A percentile compares a stretch with the other conserved stretches of the same genome.
These are phyloP conservation scores for Amphirosellinia nigrospora DNA, from an alignment of 495 filamentous ascomycete genomes.

Conservation along the genomic window DNA sequence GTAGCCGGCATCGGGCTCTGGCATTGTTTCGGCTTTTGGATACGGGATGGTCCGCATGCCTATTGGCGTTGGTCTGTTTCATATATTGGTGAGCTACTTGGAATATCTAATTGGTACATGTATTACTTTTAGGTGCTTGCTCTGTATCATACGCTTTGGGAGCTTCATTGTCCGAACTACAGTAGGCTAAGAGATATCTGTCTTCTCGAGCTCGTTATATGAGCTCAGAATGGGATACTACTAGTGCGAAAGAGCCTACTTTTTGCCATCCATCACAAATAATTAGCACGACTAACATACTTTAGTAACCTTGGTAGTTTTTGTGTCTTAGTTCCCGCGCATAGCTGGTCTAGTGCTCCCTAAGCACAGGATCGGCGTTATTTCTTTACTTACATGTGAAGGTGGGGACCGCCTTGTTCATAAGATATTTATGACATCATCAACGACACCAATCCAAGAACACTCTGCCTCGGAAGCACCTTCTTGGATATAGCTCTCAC, in stretches of 20 bases:
- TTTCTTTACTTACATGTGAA: constrained; percentile 1
- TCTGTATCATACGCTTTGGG: background rate
- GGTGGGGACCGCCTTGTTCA: background rate
- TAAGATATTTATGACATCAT: constrained; percentile 16
- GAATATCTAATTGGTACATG: constrained; percentile 1
- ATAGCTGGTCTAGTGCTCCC: background rate
- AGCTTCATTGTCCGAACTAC: background rate
- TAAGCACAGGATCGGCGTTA: background rate
- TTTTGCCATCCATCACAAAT: background rate
- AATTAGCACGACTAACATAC: background rate
- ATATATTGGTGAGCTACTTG: background rate
- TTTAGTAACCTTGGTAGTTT: background rate
- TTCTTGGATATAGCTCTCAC: background rate
- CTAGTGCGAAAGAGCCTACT: background rate
- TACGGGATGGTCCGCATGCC: background rate
- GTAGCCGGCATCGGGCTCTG: background rate
- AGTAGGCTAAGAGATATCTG: background rate
- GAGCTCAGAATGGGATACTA: background rate
- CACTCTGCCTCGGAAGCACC: background rate
- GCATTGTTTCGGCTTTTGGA: background rate
- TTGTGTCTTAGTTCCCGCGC: background rate
- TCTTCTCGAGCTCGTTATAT: background rate
- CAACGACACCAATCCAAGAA: background rate
- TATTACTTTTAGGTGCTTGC: background rate
- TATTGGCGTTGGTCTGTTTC: background rate